Evolutionary conservation across 441 rosid species (phyloP), one percentile per base, ranked within the genome.

Genomic region (Aquilaria agallochum): DNA sequence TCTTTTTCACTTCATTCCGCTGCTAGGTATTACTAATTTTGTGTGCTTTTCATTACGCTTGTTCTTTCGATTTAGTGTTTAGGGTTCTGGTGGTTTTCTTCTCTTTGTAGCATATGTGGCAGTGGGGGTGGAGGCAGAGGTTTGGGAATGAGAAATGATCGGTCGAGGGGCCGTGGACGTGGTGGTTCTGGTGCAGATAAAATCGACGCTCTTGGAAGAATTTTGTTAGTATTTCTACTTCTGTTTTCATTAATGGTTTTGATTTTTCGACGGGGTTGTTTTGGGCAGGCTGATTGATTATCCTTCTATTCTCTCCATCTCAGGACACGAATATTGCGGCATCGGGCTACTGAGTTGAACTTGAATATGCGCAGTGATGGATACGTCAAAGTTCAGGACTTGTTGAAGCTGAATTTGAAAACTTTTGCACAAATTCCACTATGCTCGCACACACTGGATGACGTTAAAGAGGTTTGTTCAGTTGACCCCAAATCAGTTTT

Each of bases 141-240:
- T 2, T 31, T 40, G 31, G 90, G 66, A 50, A 68, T 72, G 78
- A 76, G 54, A 32, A 60, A 42, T 32, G 80, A 78, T 59, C 67
- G 80, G 56, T 81, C 74, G 42, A 65, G 80, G 70, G 70, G 86
- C 10, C 78, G 73, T 31, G 93, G 91, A 12, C 72, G 74, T 36
- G 78, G 80, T 13, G 74, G 83, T 32, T 66, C 80, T 12, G 70
- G 81, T 60, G 79, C 75, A 64, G 92, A 88, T 72, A 85, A 66
- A 69, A 79, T 89, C 53, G 90, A 90, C 77, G 89, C 95, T 9
- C 95, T 90, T 76, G 98, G 97, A 58, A 74, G 97, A 74, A 88
- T 93, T 7, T 61, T 93, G 98, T 88, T 74, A 88, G 87, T 60
- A 40, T 46, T 55, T 27, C n/a, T 48, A 4, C 12, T 20, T 12